These are phyloP conservation scores for Neonectria hederae DNA, from an alignment of 2,329 filamentous ascomycete species.

Conservation along the genomic window DNA sequence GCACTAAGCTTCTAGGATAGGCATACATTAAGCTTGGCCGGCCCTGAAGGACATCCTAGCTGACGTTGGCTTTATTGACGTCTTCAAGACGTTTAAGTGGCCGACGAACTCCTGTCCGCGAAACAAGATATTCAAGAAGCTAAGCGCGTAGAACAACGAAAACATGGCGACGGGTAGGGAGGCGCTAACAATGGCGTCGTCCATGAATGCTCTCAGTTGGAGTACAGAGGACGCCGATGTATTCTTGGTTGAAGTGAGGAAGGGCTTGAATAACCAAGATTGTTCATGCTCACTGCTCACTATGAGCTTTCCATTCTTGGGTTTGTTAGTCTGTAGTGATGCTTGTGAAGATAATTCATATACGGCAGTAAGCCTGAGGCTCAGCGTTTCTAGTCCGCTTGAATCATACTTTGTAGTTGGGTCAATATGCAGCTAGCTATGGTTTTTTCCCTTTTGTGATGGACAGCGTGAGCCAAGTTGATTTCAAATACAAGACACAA, in stretches of 20 bases:
- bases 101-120: slow-evolving; percentile 29
- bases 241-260: slow-evolving; percentile 26
- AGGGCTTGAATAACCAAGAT: slow-evolving; percentile 24
- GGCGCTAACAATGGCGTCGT: slow-evolving; percentile 25
- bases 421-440: too few relatives aligned
- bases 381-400: too few relatives aligned
- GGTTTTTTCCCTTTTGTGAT: too few relatives aligned
- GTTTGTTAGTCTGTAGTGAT: not conserved
- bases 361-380: not conserved
- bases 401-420: too few relatives aligned
- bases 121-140: slow-evolving; percentile 30
- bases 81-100: slow-evolving; percentile 36
- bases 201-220: slow-evolving; percentile 27
- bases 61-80: slow-evolving; percentile 22
- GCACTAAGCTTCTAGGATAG: not conserved
- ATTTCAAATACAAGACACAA: too few relatives aligned
- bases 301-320: slow-evolving; percentile 10
- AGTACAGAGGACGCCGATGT: slow-evolving; percentile 17
- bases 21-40: not conserved
- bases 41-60: slow-evolving; percentile 26
- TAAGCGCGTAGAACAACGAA: slow-evolving; percentile 25
- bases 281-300: slow-evolving; percentile 34
- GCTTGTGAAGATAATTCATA: not conserved
- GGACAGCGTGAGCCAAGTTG: too few relatives aligned
- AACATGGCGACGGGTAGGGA: slow-evolving; percentile 30